phyloP scores from a whole-genome alignment of 345 rosid genomes.

The Brassica carinata region DNA sequence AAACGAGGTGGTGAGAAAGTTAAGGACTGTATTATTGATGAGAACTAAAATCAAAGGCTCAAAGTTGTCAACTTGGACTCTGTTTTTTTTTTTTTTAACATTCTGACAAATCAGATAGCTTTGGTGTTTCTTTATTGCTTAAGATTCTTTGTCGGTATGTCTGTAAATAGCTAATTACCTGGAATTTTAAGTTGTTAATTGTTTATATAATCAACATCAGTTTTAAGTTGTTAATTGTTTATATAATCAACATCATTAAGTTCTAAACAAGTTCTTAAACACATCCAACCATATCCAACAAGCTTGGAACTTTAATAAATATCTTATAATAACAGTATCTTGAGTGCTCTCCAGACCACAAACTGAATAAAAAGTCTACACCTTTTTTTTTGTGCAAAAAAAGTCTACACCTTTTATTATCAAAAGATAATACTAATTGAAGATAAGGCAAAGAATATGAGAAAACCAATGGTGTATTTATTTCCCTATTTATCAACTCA shows the following conservation, averaged over 20 bases:
- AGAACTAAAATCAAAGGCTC: not conserved
- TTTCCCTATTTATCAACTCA: slow-evolving; percentile 5
- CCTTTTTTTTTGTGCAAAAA: not conserved
- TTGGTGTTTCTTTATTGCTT: slow-evolving; percentile 28
- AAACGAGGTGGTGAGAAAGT: not conserved
- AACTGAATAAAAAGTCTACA: not conserved
- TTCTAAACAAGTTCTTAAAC: slow-evolving; percentile 14
- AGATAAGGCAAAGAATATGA: slow-evolving; percentile 25
- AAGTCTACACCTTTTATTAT: slow-evolving; percentile 14
- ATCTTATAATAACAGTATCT: slow-evolving; percentile 7
- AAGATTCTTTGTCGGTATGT: slow-evolving; percentile 41
- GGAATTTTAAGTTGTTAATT: slow-evolving; percentile 10
- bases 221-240: slow-evolving; percentile 16
- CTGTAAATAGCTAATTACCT: slow-evolving; percentile 37
- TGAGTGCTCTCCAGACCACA: slow-evolving; percentile 35
- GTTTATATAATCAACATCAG: slow-evolving; percentile 11
- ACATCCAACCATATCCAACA: slow-evolving; percentile 29
- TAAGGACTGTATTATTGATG: not conserved
- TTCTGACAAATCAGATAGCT: slow-evolving; percentile 42
- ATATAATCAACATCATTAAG: slow-evolving; percentile 16
- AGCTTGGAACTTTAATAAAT: slow-evolving; percentile 9
- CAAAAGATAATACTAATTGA: slow-evolving; percentile 18
- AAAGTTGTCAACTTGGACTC: slow-evolving; percentile 37
- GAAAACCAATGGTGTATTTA: slow-evolving; percentile 29
- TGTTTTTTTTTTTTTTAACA: slow-evolving; percentile 14